Conservation (phyloP, 2,329 filamentous ascomycete genomes). For the Curvularia verruculosa region DNA sequence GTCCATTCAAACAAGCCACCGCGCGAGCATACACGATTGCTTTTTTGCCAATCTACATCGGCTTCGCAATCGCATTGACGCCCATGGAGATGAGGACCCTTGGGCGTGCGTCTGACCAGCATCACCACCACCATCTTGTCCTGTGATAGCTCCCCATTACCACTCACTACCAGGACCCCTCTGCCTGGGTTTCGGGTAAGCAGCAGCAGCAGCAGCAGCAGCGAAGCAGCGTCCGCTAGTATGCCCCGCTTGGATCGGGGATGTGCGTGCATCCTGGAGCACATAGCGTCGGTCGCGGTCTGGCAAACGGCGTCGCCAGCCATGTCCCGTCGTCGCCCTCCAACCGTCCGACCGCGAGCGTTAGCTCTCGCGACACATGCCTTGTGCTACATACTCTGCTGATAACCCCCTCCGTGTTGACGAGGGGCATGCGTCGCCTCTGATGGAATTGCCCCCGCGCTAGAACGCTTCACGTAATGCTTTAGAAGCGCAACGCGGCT, state of each 20-base stretch:
- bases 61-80: slow-evolving; percentile 7
- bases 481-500: slow-evolving; percentile 39
- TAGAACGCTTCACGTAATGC: slow-evolving; percentile 42
- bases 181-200: slow-evolving; percentile 13
- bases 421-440: slow-evolving; percentile 32
- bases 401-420: slow-evolving; percentile 9
- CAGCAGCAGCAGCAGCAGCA: slow-evolving; percentile 19
- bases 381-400: slow-evolving; percentile 6
- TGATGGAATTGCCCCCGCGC: slow-evolving; percentile 38
- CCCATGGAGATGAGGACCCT: slow-evolving; percentile 3
- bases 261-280: slow-evolving; percentile 22
- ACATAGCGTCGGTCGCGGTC: slow-evolving; percentile 23
- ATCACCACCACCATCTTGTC: background rate
- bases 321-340: slow-evolving; percentile 19
- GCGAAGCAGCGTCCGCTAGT: slow-evolving; percentile 16
- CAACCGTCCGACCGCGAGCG: slow-evolving; percentile 22
- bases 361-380: slow-evolving; percentile 13
- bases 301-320: slow-evolving; percentile 22
- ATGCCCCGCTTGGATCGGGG: slow-evolving; percentile 29
- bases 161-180: slow-evolving; percentile 5
- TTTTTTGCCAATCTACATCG: slow-evolving; percentile 3
- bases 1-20: slow-evolving; percentile 5
- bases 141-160: too few relatives aligned
- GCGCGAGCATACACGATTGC: slow-evolving; percentile 4
- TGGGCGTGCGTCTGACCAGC: slow-evolving; percentile 8